Percentiles rank a stretch among this genome's conserved stretches.
Conservation (phyloP, 1,284 basidiomycete species). For the Puccinia polysora region DNA sequence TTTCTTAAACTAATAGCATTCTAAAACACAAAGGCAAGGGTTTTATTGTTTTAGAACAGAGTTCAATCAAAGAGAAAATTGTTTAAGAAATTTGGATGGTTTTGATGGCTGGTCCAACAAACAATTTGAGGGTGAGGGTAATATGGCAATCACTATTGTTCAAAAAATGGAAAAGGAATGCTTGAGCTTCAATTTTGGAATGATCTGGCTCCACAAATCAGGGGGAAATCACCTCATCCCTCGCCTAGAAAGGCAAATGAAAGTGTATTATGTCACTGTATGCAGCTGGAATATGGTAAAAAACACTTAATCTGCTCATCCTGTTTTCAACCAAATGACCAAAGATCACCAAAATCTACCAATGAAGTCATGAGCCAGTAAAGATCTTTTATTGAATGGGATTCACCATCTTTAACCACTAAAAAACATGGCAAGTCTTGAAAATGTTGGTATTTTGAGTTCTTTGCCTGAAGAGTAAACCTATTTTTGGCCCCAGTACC, state of each 20-base stretch:
- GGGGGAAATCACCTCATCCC: slow-evolving; percentile 32
- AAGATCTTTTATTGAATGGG: slow-evolving; percentile 36
- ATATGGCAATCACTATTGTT: slow-evolving; percentile 40
- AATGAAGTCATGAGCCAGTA: slow-evolving; percentile 42
- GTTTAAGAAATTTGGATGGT: slow-evolving; percentile 21
- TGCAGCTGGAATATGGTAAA: background rate
- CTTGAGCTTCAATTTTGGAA: slow-evolving; percentile 32
- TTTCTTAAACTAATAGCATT: slow-evolving; percentile 42
- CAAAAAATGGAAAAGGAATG: slow-evolving; percentile 31
- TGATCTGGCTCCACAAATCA: slow-evolving; percentile 27
- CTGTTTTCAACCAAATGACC: background rate
- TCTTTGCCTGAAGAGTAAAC: slow-evolving; percentile 43
- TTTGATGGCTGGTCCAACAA: slow-evolving; percentile 41
- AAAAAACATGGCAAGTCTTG: slow-evolving; percentile 38
- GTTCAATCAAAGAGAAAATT: background rate
- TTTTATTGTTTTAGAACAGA: background rate
- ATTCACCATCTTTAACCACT: slow-evolving; percentile 41
- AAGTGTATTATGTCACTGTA: background rate
- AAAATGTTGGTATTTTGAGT: slow-evolving; percentile 29
- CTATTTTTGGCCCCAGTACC: slow-evolving; percentile 41
- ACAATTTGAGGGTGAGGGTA: slow-evolving; percentile 40
- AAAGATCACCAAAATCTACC: slow-evolving; percentile 22
- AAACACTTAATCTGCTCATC: too few species aligned
- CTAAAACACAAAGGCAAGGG: slow-evolving; percentile 1
- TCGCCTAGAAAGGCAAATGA: slow-evolving; percentile 6